Base-by-base conservation (phyloP, 305 asterid genomes). In the Fraxinus nigra region DNA sequence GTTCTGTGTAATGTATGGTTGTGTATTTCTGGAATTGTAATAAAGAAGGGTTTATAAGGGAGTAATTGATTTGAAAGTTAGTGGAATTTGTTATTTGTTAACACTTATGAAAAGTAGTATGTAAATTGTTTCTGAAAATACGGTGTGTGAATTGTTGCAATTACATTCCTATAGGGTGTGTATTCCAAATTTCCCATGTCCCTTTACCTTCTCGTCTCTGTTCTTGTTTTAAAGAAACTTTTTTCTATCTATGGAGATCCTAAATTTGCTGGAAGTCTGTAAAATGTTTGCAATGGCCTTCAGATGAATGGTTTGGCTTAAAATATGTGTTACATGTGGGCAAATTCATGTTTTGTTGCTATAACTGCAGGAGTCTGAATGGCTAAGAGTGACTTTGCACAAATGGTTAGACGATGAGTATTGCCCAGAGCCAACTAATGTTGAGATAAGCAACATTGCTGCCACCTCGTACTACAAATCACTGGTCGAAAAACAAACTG, bases 341-440 rank as follows among this genome's bases (percentile, higher is more conserved):
- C 18, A 67, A 13, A 11, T 67, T 67, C 38, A 67, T 30, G 18
- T 5, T 26, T 26, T 67, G 35, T 7, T 67, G 18, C 11, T 13
- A 3, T 1, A 5, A 26, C 16, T 75, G 88, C 90, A 92, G 99
- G 98, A 92, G 84, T 90, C 97, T 11, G 93, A 90, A 82, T 95
- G 98, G 98, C 90, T 95, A 43, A 90, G 93, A 87, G 89, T 81
- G 83, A 89, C 91, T 54, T 92, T 95, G 61, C 90, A 90, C 75
- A 91, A 91, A 87, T 95, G 99, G 99, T 85, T 95, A 89, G 99
- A 95, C 82, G 95, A 93, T 14, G 99, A 95, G 87, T 95, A 93
- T 80, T 95, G 99, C 84, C 97, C 97, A 1, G 99, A 95, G 93
- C 88, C 86, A 48, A 93, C 98, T 14, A 95, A 95, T 74, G 16